Conservation (phyloP, 1,284 basidiomycete species). For the Tausonia pullulans region DNA sequence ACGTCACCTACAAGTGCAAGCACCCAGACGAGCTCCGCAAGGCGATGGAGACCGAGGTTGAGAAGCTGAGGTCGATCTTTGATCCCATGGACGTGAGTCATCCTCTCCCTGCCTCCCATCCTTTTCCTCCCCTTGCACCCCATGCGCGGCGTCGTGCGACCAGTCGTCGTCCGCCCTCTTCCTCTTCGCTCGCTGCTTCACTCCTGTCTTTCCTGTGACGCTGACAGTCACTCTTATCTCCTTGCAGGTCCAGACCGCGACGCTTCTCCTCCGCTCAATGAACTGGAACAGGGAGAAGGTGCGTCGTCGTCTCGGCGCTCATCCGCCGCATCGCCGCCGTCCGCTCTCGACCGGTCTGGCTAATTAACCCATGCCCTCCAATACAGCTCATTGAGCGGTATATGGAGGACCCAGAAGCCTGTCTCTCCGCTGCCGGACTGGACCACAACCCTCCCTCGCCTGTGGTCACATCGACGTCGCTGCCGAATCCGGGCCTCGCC, state of each 20-base stretch:
- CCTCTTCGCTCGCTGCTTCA: not conserved
- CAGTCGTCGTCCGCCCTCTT: too few relatives aligned
- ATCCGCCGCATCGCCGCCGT: too few relatives aligned
- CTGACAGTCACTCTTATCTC: constrained; percentile 11
- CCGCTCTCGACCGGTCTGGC: not conserved
- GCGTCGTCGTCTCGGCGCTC: constrained; percentile 18
- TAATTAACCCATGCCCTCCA: constrained; percentile 43
- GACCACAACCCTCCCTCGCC: constrained; percentile 24
- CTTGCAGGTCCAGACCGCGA: constrained; percentile 46
- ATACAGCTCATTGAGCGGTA: constrained; percentile 60
- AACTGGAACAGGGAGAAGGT: constrained; percentile 93
- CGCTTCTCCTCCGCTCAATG: constrained; percentile 71
- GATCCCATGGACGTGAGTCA: constrained; percentile 61
- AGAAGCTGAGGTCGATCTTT: constrained; percentile 72
- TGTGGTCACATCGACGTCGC: constrained; percentile 29
- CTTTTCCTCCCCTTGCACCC: too few relatives aligned
- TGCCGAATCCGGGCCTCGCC: not conserved
- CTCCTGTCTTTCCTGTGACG: constrained; percentile 10
- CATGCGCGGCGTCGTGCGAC: too few relatives aligned
- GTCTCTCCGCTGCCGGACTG: constrained; percentile 62
- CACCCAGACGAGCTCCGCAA: constrained; percentile 64
- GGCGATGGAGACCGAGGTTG: constrained; percentile 62
- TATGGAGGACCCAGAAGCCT: constrained; percentile 70
- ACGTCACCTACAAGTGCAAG: constrained; percentile 45
- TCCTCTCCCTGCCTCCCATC: constrained; percentile 14